phyloP scores from a whole-genome alignment of 139 green algal species.

The Desmodesmus armatus region DNA sequence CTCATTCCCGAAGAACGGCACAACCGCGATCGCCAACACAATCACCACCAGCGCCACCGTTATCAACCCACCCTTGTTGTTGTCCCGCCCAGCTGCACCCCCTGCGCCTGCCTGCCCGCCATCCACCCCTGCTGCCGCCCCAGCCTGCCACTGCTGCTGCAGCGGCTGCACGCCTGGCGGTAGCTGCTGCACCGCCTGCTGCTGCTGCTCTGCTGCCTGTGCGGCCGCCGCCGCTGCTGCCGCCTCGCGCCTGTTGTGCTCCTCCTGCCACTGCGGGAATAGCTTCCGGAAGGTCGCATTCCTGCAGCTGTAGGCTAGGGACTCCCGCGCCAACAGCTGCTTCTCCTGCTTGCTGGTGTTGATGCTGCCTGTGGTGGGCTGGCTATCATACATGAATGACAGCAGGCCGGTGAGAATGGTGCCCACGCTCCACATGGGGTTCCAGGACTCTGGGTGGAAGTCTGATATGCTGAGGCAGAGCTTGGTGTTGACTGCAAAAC shows the following conservation, averaged over 20 bases:
- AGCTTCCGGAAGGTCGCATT: conserved; percentile 83
- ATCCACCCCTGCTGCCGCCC: neutral
- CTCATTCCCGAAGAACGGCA: conserved; percentile 46
- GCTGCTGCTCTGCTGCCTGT: neutral
- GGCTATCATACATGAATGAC: conserved; percentile 85
- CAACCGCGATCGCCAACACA: conserved; percentile 53
- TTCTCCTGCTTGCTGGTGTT: conserved; percentile 51
- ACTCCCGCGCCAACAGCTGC: conserved; percentile 65
- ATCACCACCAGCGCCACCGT: conserved; percentile 52
- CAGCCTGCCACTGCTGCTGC: neutral
- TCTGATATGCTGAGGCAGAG: conserved; percentile 90
- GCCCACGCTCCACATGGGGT: conserved; percentile 70
- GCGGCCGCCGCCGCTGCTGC: conserved; percentile 15
- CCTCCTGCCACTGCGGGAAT: conserved; percentile 79
- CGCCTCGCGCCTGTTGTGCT: conserved; percentile 48
- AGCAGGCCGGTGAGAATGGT: conserved; percentile 84
- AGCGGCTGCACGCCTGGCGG: neutral
- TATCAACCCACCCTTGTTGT: conserved; percentile 16
- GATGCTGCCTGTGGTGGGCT: conserved; percentile 70
- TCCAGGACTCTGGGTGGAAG: conserved; percentile 88
- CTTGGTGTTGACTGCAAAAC: conserved; percentile 83
- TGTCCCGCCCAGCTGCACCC: neutral
- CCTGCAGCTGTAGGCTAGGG: conserved; percentile 78
- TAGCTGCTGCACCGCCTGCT: conserved; percentile 21
- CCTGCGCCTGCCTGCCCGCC: conserved; percentile 7